A percentile compares a stretch with the other conserved stretches of the same genome.
These are phyloP conservation scores for Dryadomyces quercus-mongolicae DNA, from an alignment of 2,329 filamentous ascomycete species.

Conservation along the genomic window DNA sequence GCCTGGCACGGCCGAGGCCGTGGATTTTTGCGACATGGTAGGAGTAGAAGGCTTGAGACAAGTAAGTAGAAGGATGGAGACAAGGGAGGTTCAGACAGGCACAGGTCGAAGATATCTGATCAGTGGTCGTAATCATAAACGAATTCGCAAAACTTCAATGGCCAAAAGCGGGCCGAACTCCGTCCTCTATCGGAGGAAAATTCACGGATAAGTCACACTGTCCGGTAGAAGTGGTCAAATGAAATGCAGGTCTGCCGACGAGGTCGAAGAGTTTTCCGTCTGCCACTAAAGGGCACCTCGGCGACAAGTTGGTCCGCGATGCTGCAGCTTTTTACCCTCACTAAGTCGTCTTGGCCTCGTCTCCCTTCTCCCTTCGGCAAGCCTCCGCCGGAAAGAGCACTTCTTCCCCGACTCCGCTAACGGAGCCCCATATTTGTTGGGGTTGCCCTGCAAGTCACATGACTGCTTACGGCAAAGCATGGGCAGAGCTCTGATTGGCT, in stretches of 20 bases:
- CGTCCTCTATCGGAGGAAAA: neutral
- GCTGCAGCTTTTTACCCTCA: neutral
- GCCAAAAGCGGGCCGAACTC: neutral
- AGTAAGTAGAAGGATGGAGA: neutral
- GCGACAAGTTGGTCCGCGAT: neutral
- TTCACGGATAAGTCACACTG: too few relatives aligned
- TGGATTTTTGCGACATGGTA: slow-evolving; percentile 14
- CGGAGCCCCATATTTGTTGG: neutral
- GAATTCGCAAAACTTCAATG: too few relatives aligned
- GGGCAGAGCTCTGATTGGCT: neutral
- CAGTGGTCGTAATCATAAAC: too few relatives aligned
- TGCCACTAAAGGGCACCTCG: neutral
- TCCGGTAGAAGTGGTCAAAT: neutral
- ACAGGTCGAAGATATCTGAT: too few relatives aligned
- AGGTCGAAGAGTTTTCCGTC: neutral
- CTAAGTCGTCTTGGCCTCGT: neutral
- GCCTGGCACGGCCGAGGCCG: slow-evolving; percentile 13
- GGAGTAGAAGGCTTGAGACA: neutral
- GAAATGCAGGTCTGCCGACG: neutral
- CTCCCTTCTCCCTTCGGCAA: neutral
- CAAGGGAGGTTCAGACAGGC: neutral
- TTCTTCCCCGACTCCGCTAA: neutral
- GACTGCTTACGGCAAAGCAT: neutral
- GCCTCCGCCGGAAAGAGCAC: neutral
- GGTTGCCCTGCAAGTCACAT: neutral